Evolutionary conservation across 2,329 filamentous ascomycete genomes (phyloP).

Genomic region (Zasmidium cellare): DNA sequence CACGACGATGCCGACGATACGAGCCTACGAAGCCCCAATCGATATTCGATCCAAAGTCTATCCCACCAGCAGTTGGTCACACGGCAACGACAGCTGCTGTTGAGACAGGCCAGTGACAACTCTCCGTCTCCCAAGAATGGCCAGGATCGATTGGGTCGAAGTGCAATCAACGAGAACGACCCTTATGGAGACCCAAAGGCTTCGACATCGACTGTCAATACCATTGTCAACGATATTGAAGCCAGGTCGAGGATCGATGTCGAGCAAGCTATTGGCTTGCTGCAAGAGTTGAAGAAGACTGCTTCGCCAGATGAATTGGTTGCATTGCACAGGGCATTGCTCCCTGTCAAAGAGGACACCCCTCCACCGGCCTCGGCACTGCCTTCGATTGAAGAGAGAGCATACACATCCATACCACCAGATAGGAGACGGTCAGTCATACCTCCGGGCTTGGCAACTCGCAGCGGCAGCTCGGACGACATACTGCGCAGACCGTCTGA

Average conservation of each 20-base stretch:
- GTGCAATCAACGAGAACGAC: slow-evolving; percentile 8
- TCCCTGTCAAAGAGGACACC: slow-evolving; percentile 34
- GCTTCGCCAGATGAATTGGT: slow-evolving; percentile 51
- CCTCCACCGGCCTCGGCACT: slow-evolving; percentile 16
- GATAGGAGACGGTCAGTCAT: slow-evolving; percentile 37
- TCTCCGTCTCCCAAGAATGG: slow-evolving; percentile 7
- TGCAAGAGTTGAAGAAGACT: slow-evolving; percentile 50
- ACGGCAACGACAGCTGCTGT: slow-evolving; percentile 6
- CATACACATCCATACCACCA: slow-evolving; percentile 11
- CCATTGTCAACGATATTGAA: slow-evolving; percentile 16
- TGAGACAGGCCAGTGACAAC: slow-evolving; percentile 10
- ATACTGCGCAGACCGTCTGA: slow-evolving; percentile 11
- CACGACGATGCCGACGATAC: slow-evolving; percentile 1
- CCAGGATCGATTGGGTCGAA: background rate
- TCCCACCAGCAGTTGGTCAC: slow-evolving; percentile 9
- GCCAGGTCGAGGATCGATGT: slow-evolving; percentile 38
- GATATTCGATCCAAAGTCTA: slow-evolving; percentile 9
- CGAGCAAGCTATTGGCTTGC: slow-evolving; percentile 45
- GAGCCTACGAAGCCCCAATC: slow-evolving; percentile 1
- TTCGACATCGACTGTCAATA: slow-evolving; percentile 13
- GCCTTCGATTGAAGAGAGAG: slow-evolving; percentile 22
- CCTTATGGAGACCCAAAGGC: slow-evolving; percentile 8
- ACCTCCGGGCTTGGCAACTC: slow-evolving; percentile 39
- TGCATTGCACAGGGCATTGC: slow-evolving; percentile 39
- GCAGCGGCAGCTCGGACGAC: slow-evolving; percentile 21